Percentiles rank a stretch among this genome's conserved stretches.
These are phyloP conservation scores for Oxalis stricta DNA, from an alignment of 441 rosid genomes.

Conservation along the genomic window DNA sequence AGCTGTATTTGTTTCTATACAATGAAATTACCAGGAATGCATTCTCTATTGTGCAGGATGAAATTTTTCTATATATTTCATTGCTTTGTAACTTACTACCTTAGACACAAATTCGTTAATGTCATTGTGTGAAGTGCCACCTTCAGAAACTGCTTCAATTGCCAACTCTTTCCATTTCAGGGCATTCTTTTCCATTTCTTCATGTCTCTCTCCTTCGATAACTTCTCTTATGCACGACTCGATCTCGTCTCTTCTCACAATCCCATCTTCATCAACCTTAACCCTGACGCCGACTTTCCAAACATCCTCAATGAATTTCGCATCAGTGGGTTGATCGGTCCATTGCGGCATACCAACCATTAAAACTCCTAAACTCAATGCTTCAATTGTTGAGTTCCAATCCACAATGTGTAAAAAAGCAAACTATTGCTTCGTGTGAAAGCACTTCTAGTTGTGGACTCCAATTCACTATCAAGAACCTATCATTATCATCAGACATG, in stretches of 20 bases:
- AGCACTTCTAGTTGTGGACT: slow-evolving; percentile 40
- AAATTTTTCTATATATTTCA: not conserved
- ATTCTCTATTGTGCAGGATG: too few species aligned
- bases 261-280: slow-evolving; percentile 20
- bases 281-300: slow-evolving; percentile 53
- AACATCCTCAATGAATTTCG: slow-evolving; percentile 38
- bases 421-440: slow-evolving; percentile 28
- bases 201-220: slow-evolving; percentile 27
- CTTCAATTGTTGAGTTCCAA: slow-evolving; percentile 57
- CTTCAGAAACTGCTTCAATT: slow-evolving; percentile 20
- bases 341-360: slow-evolving; percentile 59
- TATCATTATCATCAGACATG: slow-evolving; percentile 7
- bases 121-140: slow-evolving; percentile 30
- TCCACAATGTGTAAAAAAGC: slow-evolving; percentile 45
- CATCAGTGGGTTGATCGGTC: slow-evolving; percentile 41
- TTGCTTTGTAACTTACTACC: not conserved
- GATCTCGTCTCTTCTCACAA: slow-evolving; percentile 34
- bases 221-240: slow-evolving; percentile 24
- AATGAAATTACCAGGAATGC: not conserved
- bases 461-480: slow-evolving; percentile 38
- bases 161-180: slow-evolving; percentile 34
- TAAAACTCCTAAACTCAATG: slow-evolving; percentile 37
- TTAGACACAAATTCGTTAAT: slow-evolving; percentile 23
- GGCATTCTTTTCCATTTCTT: slow-evolving; percentile 22
- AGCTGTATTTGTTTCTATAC: not conserved